Conservation (phyloP, 805 yeast species). For the Saccharomycopsis guyanensis region DNA sequence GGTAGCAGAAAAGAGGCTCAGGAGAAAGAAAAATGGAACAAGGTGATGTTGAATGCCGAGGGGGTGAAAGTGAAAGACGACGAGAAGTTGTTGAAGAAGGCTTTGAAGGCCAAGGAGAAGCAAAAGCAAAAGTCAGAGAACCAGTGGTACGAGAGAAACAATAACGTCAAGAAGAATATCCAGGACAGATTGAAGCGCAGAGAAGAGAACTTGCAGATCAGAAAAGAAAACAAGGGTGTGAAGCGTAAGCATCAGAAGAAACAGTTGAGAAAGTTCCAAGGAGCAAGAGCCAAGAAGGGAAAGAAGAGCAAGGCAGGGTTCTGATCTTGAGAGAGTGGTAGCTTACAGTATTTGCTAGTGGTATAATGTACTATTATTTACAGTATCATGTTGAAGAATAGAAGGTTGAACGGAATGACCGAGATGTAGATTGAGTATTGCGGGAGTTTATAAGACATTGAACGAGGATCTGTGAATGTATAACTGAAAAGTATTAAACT, state of each 20-base stretch:
- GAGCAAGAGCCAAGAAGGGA: conserved; percentile 17
- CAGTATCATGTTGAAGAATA: too few species aligned
- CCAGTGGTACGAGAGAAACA: conserved; percentile 90
- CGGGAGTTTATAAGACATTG: too few species aligned
- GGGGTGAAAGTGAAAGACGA: conserved; percentile 87
- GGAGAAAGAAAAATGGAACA: conserved; percentile 79
- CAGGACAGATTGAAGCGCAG: conserved; percentile 77
- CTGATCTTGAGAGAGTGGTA: too few species aligned
- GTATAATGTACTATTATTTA: too few species aligned
- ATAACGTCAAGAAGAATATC: conserved; percentile 66
- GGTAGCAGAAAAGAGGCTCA: conserved; percentile 53
- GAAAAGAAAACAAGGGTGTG: conserved; percentile 80
- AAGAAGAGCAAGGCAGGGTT: conserved; percentile 21
- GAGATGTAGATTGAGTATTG: too few species aligned
- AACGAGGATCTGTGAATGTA: too few species aligned
- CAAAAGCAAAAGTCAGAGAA: conserved; percentile 77
- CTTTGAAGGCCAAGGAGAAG: conserved; percentile 76
- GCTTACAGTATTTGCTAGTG: too few species aligned
- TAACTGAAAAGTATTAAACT: too few species aligned
- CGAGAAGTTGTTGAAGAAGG: conserved; percentile 78
- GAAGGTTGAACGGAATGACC: too few species aligned
- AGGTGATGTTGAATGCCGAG: conserved; percentile 77
- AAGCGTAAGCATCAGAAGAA: conserved; percentile 67
- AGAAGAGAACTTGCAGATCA: conserved; percentile 80
- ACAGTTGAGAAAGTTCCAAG: conserved; percentile 48